Evolutionary conservation across 2,329 filamentous ascomycete species (phyloP).

Genomic region (Talaromyces sp.): DNA sequence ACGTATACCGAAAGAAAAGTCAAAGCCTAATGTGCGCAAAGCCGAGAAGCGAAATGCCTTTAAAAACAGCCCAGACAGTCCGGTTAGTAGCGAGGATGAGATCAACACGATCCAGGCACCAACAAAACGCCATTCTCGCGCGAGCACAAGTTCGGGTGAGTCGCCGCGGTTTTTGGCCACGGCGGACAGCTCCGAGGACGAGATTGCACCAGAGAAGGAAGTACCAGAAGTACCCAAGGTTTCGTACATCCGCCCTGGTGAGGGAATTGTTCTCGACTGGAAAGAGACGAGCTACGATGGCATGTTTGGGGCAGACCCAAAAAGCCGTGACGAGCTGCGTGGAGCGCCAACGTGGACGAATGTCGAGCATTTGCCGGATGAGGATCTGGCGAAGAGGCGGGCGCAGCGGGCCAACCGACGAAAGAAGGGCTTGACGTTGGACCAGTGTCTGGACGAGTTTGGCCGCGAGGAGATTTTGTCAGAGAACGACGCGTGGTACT

Average conservation of each 20-base stretch:
- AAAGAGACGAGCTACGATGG: slow-evolving; percentile 61
- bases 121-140: slow-evolving; percentile 10
- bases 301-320: slow-evolving; percentile 54
- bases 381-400: slow-evolving; percentile 60
- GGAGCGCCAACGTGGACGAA: slow-evolving; percentile 57
- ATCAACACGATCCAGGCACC: slow-evolving; percentile 17
- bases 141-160: slow-evolving; percentile 16
- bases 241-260: slow-evolving; percentile 70
- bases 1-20: slow-evolving; percentile 31
- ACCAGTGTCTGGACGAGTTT: slow-evolving; percentile 91
- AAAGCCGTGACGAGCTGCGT: slow-evolving; percentile 47
- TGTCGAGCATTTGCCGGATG: slow-evolving; percentile 51
- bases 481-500: slow-evolving; percentile 96
- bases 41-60: slow-evolving; percentile 9
- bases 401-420: slow-evolving; percentile 60
- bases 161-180: slow-evolving; percentile 8
- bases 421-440: slow-evolving; percentile 73
- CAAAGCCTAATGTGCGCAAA: slow-evolving; percentile 19
- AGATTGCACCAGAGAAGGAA: slow-evolving; percentile 10
- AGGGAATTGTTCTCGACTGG: slow-evolving; percentile 88
- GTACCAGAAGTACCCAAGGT: slow-evolving; percentile 39
- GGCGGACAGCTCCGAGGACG: slow-evolving; percentile 14
- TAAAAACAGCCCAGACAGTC: slow-evolving; percentile 17
- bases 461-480: slow-evolving; percentile 90
- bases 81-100: slow-evolving; percentile 28